These are phyloP conservation scores for Botrytis byssoidea DNA, from an alignment of 2,329 filamentous ascomycete species.

Conservation along the genomic window DNA sequence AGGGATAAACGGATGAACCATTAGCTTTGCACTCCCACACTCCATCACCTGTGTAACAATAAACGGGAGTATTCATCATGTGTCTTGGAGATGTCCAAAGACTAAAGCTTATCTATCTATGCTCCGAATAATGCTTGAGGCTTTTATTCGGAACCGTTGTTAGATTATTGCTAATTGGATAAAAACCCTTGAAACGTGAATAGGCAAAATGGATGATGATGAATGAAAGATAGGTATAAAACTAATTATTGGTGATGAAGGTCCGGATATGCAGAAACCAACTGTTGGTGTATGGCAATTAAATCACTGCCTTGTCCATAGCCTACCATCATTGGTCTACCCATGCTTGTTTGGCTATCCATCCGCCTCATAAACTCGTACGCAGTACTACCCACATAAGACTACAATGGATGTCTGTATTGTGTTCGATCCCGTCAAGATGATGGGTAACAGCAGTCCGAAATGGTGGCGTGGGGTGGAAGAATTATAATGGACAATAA, in stretches of 20 bases:
- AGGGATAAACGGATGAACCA: neutral
- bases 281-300: neutral
- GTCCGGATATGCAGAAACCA: neutral
- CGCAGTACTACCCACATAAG: neutral
- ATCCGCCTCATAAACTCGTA: neutral
- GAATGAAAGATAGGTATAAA: neutral
- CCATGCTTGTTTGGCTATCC: neutral
- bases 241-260: neutral
- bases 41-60: neutral
- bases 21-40: slow-evolving; percentile 7
- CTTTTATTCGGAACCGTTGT: neutral
- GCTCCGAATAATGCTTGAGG: neutral
- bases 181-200: neutral
- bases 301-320: neutral
- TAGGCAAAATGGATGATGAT: neutral
- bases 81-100: neutral
- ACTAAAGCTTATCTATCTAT: neutral
- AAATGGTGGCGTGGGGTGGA: neutral
- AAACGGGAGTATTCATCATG: slow-evolving; percentile 4
- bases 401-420: neutral
- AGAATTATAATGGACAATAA: neutral
- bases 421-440: neutral
- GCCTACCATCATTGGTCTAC: neutral
- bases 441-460: neutral
- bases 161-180: neutral